Evolutionary conservation across 2,329 filamentous ascomycete genomes (phyloP).

Genomic region (Pyrenochaeta sp.): DNA sequence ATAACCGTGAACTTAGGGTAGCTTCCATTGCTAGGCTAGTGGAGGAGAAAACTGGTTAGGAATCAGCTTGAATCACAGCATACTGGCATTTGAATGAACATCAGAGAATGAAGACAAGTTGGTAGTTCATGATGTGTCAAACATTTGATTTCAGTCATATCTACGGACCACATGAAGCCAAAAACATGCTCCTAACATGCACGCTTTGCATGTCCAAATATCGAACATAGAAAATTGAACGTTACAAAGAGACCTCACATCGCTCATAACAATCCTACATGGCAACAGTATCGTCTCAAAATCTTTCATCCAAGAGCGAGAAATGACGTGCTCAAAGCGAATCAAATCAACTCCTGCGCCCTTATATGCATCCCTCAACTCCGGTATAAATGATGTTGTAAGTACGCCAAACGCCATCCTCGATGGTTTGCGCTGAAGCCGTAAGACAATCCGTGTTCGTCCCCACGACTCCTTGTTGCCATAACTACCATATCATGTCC

Average conservation of each 20-base stretch:
- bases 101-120: not conserved
- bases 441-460: not conserved
- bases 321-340: not conserved
- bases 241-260: not conserved
- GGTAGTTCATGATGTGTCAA: not conserved
- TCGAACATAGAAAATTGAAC: not conserved
- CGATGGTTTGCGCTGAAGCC: not conserved
- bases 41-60: no score
- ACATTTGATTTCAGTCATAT: not conserved
- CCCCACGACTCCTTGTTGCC: not conserved
- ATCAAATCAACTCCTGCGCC: not conserved
- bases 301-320: not conserved
- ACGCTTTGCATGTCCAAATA: not conserved
- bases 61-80: no score
- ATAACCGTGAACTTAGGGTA: no score
- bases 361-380: conserved; percentile 1
- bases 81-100: no score
- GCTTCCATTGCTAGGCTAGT: no score
- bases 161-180: not conserved
- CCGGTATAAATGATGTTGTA: conserved; percentile 17
- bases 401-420: conserved; percentile 10
- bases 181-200: not conserved
- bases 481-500: not conserved
- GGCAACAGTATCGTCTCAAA: conserved; percentile 1
- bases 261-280: not conserved